These are phyloP conservation scores for Carpinus viminea DNA, from an alignment of 306 rosid genomes.

Conservation along the genomic window DNA sequence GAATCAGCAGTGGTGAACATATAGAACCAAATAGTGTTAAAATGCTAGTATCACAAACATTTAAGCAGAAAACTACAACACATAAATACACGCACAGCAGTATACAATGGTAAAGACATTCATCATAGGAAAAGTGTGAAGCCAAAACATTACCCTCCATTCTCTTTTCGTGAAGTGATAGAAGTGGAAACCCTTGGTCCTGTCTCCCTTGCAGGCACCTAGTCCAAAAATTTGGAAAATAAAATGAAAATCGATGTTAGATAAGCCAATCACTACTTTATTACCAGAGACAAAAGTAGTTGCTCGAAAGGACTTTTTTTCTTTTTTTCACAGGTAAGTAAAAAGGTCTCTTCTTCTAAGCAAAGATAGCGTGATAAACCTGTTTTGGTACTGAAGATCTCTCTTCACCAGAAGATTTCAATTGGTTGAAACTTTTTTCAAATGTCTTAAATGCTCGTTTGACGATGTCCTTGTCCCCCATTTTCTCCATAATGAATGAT, in stretches of 20 bases:
- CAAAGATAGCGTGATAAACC: slow-evolving; percentile 40
- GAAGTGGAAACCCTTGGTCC: slow-evolving; percentile 55
- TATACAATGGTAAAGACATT: slow-evolving; percentile 20
- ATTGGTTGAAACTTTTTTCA: slow-evolving; percentile 67
- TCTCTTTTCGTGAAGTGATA: slow-evolving; percentile 50
- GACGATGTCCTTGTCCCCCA: slow-evolving; percentile 95
- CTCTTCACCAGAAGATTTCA: slow-evolving; percentile 50
- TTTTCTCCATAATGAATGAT: slow-evolving; percentile 78
- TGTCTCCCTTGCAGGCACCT: slow-evolving; percentile 62
- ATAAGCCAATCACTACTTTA: neutral
- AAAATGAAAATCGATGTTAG: slow-evolving; percentile 14
- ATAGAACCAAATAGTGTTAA: slow-evolving; percentile 9
- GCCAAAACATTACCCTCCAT: slow-evolving; percentile 57
- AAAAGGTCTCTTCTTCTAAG: neutral
- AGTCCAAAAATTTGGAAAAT: slow-evolving; percentile 17
- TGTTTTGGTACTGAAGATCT: slow-evolving; percentile 44
- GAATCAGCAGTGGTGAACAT: slow-evolving; percentile 1
- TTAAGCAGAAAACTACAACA: slow-evolving; percentile 1
- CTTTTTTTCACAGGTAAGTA: neutral
- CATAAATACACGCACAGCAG: neutral
- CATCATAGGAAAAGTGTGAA: slow-evolving; percentile 5
- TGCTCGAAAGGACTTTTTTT: slow-evolving; percentile 3
- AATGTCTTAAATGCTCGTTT: slow-evolving; percentile 90
- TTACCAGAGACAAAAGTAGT: slow-evolving; percentile 15
- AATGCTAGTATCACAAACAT: slow-evolving; percentile 13